Evolutionary conservation across 805 yeast genomes (phyloP).

Genomic region (Barnettozyma populi): DNA sequence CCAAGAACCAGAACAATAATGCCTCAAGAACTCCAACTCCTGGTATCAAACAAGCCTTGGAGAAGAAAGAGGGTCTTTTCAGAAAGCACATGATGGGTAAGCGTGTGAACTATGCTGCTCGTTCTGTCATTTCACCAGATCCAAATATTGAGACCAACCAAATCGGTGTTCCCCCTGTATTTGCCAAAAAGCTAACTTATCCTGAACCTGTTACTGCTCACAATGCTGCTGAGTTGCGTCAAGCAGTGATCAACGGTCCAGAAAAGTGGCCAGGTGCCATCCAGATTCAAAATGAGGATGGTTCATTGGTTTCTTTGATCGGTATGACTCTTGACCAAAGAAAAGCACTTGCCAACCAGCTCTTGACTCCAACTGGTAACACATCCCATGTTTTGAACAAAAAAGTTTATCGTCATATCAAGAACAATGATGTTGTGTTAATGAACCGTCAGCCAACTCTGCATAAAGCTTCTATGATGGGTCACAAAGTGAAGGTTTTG

Average conservation of each 20-base stretch:
- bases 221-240: slow-evolving; percentile 84
- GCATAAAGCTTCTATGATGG: slow-evolving; percentile 99
- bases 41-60: slow-evolving; percentile 95
- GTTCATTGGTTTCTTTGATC: slow-evolving; percentile 69
- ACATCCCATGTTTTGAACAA: slow-evolving; percentile 67
- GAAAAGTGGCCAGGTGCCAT: slow-evolving; percentile 98
- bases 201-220: slow-evolving; percentile 97
- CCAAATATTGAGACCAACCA: slow-evolving; percentile 97
- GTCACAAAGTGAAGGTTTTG: slow-evolving; percentile 92
- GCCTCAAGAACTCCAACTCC: slow-evolving; percentile 71
- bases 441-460: slow-evolving; percentile 99
- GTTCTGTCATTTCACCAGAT: slow-evolving; percentile 98
- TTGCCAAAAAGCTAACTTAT: slow-evolving; percentile 90
- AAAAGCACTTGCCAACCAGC: slow-evolving; percentile 89
- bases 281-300: slow-evolving; percentile 94
- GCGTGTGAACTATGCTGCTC: slow-evolving; percentile 97
- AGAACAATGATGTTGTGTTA: slow-evolving; percentile 89
- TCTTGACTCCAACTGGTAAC: slow-evolving; percentile 72
- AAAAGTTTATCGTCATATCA: slow-evolving; percentile 91
- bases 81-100: slow-evolving; percentile 99
- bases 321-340: slow-evolving; percentile 94
- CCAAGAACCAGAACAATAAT: slow-evolving; percentile 73
- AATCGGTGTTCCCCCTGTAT: slow-evolving; percentile 98
- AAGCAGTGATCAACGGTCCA: slow-evolving; percentile 97
- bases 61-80: slow-evolving; percentile 96